Percentiles rank a stretch among this genome's conserved stretches.
Conservation (phyloP, 805 yeast genomes). For the Jamesozyma lodderae region DNA sequence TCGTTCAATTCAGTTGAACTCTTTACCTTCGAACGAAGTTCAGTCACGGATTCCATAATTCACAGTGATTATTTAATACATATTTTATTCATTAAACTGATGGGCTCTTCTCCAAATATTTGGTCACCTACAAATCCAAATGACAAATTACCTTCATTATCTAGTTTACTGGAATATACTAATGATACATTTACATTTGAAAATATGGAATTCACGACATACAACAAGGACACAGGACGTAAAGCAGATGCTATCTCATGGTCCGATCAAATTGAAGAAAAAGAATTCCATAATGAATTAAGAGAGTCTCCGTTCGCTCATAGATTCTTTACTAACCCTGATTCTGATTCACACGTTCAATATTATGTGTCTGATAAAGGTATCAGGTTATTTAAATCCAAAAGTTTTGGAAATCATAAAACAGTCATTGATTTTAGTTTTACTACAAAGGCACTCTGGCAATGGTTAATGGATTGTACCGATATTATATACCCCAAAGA, state of each 20-base stretch:
- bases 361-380: slow-evolving; percentile 65
- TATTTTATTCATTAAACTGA: slow-evolving; percentile 49
- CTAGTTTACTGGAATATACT: slow-evolving; percentile 26
- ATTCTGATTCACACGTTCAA: slow-evolving; percentile 71
- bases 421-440: slow-evolving; percentile 39
- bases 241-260: slow-evolving; percentile 6
- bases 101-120: slow-evolving; percentile 61
- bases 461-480: slow-evolving; percentile 88
- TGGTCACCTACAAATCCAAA: slow-evolving; percentile 54
- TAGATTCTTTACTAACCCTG: slow-evolving; percentile 78
- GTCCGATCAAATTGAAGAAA: slow-evolving; percentile 9
- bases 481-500: slow-evolving; percentile 49
- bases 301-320: slow-evolving; percentile 61
- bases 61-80: slow-evolving; percentile 58
- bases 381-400: slow-evolving; percentile 45
- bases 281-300: slow-evolving; percentile 10
- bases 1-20: slow-evolving; percentile 64
- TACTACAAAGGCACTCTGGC: slow-evolving; percentile 70
- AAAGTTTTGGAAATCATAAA: slow-evolving; percentile 27
- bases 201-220: slow-evolving; percentile 12
- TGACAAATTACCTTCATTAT: slow-evolving; percentile 38
- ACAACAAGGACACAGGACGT: slow-evolving; percentile 1
- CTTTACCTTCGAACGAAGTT: slow-evolving; percentile 56
- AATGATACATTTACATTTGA: slow-evolving; percentile 31
- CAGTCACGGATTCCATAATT: slow-evolving; percentile 46